Evolutionary conservation across 1,139 yeast species (phyloP).

Genomic region (Pichia sp.): DNA sequence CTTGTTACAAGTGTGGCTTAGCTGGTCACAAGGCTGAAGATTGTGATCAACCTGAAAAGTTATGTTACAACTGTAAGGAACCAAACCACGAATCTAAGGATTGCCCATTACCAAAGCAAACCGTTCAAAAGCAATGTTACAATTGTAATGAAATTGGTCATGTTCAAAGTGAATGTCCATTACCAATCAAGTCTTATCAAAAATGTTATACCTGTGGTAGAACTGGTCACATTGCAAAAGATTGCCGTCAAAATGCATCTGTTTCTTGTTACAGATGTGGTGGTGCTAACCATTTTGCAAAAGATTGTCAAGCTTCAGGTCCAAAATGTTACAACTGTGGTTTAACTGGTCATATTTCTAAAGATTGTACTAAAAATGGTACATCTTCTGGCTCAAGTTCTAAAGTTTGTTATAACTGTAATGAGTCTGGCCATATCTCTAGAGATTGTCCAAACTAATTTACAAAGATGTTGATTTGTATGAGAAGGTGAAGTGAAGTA

Average conservation of each 20-base stretch:
- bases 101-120: slow-evolving; percentile 81
- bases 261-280: slow-evolving; percentile 82
- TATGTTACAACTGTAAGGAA: slow-evolving; percentile 88
- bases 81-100: slow-evolving; percentile 87
- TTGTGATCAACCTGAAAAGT: slow-evolving; percentile 74
- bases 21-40: slow-evolving; percentile 86
- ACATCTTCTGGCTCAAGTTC: slow-evolving; percentile 29
- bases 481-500: background rate
- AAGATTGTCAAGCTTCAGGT: slow-evolving; percentile 74
- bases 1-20: slow-evolving; percentile 89
- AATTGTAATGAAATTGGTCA: slow-evolving; percentile 67
- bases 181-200: slow-evolving; percentile 35
- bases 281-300: slow-evolving; percentile 88
- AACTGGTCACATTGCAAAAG: slow-evolving; percentile 76
- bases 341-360: slow-evolving; percentile 79
- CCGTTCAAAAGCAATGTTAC: slow-evolving; percentile 81
- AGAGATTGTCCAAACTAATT: slow-evolving; percentile 47
- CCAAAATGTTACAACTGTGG: slow-evolving; percentile 92
- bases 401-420: slow-evolving; percentile 76
- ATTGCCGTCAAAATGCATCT: slow-evolving; percentile 36
- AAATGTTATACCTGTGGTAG: slow-evolving; percentile 84
- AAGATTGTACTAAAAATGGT: slow-evolving; percentile 56
- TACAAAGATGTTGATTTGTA: background rate
- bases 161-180: slow-evolving; percentile 61
- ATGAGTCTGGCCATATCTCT: slow-evolving; percentile 52